Percentiles rank a stretch among this genome's conserved stretches.
Evolutionary conservation across 2,329 filamentous ascomycete species (phyloP).

Genomic region (Scedosporium boydii): DNA sequence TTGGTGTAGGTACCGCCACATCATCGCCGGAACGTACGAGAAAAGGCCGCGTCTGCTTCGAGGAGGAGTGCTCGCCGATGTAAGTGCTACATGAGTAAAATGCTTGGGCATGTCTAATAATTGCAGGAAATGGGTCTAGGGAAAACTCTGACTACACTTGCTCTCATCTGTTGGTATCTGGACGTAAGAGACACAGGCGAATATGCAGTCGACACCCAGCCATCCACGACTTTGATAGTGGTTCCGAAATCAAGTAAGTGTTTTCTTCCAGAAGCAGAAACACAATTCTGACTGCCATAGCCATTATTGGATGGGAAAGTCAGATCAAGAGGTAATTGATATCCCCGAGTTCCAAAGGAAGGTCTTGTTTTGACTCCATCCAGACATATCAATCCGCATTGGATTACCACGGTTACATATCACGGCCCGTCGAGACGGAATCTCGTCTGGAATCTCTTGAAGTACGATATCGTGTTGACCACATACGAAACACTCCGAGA

Average conservation of each 20-base stretch:
- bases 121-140: constrained; percentile 25
- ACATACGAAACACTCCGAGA: not conserved
- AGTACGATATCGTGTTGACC: not conserved
- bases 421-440: not conserved
- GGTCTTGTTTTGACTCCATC: not conserved
- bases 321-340: constrained; percentile 1
- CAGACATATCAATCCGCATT: not conserved
- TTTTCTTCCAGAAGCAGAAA: not conserved
- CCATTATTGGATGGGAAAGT: constrained; percentile 18
- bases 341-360: not conserved
- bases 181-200: constrained; percentile 11
- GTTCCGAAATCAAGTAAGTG: not conserved
- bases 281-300: constrained; percentile 20
- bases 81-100: constrained; percentile 8
- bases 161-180: constrained; percentile 17
- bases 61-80: constrained; percentile 23
- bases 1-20: not conserved
- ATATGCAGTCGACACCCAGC: not conserved
- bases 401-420: not conserved
- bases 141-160: constrained; percentile 20
- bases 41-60: constrained; percentile 8
- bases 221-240: not conserved
- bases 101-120: constrained; percentile 1
- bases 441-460: not conserved
- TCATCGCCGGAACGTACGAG: not conserved